Evolutionary conservation across 169 alveolate genomes (phyloP), one percentile per base, ranked within the genome.

Genomic region (Perkinsus olseni): DNA sequence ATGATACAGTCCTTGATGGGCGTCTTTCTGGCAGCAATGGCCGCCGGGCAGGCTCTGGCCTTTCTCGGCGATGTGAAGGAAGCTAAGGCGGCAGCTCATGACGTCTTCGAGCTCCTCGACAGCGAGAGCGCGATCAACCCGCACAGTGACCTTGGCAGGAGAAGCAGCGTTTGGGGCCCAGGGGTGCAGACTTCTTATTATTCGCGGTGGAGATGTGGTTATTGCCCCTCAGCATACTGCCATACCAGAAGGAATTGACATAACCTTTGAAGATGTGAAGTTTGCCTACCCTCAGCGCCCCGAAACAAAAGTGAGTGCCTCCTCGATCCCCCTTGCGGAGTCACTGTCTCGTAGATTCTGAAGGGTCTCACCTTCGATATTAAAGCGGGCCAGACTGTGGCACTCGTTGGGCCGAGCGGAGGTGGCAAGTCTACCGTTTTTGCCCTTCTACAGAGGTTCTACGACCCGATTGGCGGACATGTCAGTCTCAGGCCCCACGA

Each of bases 391-490:
- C 94, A 96, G 93, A 93, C 96, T 10, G 96, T 96, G n/a, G 98
- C 98, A 38, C 93, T 98, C 74, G 98, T 97, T 0, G 99, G 99
- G n/a, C 97, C 96, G 74, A 95, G 98, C 17, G 99, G 99, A 0
- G 94, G 98, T 91, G 99, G 99, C 38, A 98, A 98, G 96, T 95
- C 97, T 37, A 98, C 99, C 20, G 92, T 97, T 34, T 96, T 97
- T 17, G 96, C 96, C 94, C 95, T 97, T 45, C 82, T 98, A 34
- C 94, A 94, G 34, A 96, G 98, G 91, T 95, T 96, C 93, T 97
- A 97, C 92, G 98, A 96, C 39, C 95, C 95, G 37, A 93, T 74
- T 74, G 93, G 93, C 20, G 98, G 98, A 38, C 92, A 93, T 91
- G 96, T 97, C 48, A 38, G 31, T 93, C 96, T 28, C 97, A 97